Evolutionary conservation across 169 alveolate species (phyloP).

Genomic region (Plasmodium relictum): DNA sequence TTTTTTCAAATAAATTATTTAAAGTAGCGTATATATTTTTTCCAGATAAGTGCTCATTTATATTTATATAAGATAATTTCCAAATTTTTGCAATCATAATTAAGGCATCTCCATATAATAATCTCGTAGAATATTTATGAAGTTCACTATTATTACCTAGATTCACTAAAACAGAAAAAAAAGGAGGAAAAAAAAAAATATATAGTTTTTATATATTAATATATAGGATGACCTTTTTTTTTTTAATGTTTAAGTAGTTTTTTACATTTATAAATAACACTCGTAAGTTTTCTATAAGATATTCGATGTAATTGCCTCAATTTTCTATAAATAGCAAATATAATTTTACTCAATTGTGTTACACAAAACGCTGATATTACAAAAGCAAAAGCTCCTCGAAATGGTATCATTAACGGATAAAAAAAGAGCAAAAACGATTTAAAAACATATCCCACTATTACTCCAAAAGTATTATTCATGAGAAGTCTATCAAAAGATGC

Average conservation of each 20-base stretch:
- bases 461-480: conserved; percentile 66
- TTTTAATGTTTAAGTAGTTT: not conserved
- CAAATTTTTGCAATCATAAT: conserved; percentile 65
- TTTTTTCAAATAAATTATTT: conserved; percentile 63
- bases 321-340: conserved; percentile 29
- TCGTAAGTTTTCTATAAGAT: conserved; percentile 33
- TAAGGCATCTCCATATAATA: conserved; percentile 72
- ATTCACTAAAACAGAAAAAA: conserved; percentile 16
- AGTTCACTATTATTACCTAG: conserved; percentile 20
- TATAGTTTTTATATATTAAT: not conserved
- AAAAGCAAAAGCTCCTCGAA: conserved; percentile 77
- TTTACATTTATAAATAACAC: conserved; percentile 41
- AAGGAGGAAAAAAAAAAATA: not conserved
- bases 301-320: conserved; percentile 33
- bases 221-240: not conserved
- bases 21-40: conserved; percentile 40
- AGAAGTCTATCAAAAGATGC: conserved; percentile 64
- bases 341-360: conserved; percentile 47
- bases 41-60: conserved; percentile 31
- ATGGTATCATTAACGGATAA: conserved; percentile 53
- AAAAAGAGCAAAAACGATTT: conserved; percentile 46
- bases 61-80: conserved; percentile 69
- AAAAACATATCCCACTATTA: conserved; percentile 56
- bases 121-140: conserved; percentile 46
- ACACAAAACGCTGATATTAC: conserved; percentile 65